Base-by-base conservation (phyloP, 345 rosid species). In the Bretschneidera sinensis region DNA sequence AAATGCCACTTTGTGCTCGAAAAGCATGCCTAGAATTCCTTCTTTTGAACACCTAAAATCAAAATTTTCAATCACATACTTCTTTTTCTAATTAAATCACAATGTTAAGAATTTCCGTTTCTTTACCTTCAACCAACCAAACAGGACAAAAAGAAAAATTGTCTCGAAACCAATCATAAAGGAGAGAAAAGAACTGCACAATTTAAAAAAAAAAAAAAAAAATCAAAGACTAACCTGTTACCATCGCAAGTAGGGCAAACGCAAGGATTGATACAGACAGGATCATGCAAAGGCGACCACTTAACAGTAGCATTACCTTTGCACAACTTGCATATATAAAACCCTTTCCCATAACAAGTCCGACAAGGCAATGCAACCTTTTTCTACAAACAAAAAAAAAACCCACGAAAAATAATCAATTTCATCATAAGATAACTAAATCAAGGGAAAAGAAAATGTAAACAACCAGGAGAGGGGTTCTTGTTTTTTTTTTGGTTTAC, bases 201-300 rank as follows among this genome's bases (percentile, higher is more conserved):
- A 63, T 35, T 45, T 43, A 22, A 33, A 35, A 51, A 22, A 33
- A 35, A 51, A 22, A 17, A 20, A 18, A 48, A 52, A 17, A 16
- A 43, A 56, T 18, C 6, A 16, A 63, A 17, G n/a, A 58, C 73
- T 39, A 51, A 91, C 98, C 95, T 85, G 74, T 88, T 64, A 53
- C 96, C 98, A 63, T 88, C 96, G 62, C 98, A 92, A 21, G 96
- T 89, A 62, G 98, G 98, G 74, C 96, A 92, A 70, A 89, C 75
- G 66, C 88, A 82, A 43, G 92, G 96, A 63, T 87, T 86, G 64
- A 85, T 74, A 68, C 74, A 81, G 62, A 89, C 67, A 24, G 95
- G 98, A 61, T 88, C 95, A 72, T 71, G 81, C 73, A 89, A 63
- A 17, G 96, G 96, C 20, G 96, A 85, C 98, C 96, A 89, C 24